phyloP scores from a whole-genome alignment of 306 rosid species.

The Pyrus betulifolia region DNA sequence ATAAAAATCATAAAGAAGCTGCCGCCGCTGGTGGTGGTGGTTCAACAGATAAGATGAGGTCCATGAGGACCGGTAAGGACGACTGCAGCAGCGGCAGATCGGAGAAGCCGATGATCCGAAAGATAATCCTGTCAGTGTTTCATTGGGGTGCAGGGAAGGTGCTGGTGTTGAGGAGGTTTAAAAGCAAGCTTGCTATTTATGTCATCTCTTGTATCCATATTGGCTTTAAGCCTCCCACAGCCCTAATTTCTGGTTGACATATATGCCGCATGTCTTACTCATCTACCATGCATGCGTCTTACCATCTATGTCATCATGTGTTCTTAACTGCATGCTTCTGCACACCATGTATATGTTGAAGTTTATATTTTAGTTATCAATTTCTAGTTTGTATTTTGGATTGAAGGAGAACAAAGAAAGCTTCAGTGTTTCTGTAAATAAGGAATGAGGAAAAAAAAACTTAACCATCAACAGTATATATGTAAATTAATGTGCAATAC shows the following conservation, averaged over 20 bases:
- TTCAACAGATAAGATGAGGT: not conserved
- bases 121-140: constrained; percentile 10
- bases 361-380: too few relatives aligned
- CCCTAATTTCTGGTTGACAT: constrained; percentile 8
- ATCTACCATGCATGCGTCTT: too few relatives aligned
- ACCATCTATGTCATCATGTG: too few relatives aligned
- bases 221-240: constrained; percentile 8
- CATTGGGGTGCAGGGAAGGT: constrained; percentile 20
- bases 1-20: not conserved
- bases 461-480: too few relatives aligned
- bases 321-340: too few relatives aligned
- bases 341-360: too few relatives aligned
- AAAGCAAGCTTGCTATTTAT: constrained; percentile 4
- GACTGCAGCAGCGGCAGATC: not conserved
- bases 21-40: not conserved
- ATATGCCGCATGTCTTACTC: too few relatives aligned
- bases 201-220: constrained; percentile 22
- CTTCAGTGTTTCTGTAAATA: too few relatives aligned
- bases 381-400: too few relatives aligned
- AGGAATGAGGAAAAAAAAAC: too few relatives aligned
- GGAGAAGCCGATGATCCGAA: not conserved
- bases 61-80: not conserved
- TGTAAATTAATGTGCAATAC: too few relatives aligned
- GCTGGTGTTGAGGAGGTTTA: constrained; percentile 18
- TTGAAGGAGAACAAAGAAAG: too few relatives aligned